Evolutionary conservation across 352 stramenopile genomes (phyloP).

Genomic region (Pilasporangium apinafurcum): DNA sequence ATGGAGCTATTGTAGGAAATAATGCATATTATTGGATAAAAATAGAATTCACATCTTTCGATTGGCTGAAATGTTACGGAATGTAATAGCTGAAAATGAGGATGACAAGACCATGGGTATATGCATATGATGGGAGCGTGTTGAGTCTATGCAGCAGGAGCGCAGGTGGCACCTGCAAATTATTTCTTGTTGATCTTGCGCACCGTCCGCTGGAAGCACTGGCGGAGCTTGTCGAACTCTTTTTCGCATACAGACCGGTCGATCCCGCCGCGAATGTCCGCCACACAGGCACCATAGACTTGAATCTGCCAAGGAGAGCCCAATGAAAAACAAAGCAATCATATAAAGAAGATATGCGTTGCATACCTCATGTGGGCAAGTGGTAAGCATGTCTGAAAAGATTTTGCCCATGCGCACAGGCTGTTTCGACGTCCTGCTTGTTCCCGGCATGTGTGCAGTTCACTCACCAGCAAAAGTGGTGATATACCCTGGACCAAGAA

Average conservation of each 20-base stretch:
- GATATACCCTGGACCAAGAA: background rate
- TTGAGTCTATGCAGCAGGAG: background rate
- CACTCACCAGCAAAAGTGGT: background rate
- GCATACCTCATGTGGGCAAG: conserved; percentile 60
- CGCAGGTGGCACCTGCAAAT: background rate
- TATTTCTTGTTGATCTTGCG: conserved; percentile 25
- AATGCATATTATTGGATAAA: conserved; percentile 2
- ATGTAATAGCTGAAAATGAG: background rate
- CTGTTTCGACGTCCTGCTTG: conserved; percentile 10
- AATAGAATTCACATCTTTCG: background rate
- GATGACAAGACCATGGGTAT: background rate
- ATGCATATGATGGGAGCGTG: background rate
- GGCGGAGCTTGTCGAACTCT: conserved; percentile 69
- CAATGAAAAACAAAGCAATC: background rate
- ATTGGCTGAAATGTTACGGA: conserved; percentile 1
- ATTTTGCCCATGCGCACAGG: conserved; percentile 56
- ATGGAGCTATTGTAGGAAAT: too few species aligned
- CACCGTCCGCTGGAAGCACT: conserved; percentile 54
- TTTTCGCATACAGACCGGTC: conserved; percentile 45
- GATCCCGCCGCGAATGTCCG: conserved; percentile 47
- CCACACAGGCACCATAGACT: conserved; percentile 76
- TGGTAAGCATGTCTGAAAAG: conserved; percentile 60
- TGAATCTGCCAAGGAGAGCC: conserved; percentile 35
- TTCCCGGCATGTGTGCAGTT: background rate
- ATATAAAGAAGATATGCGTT: background rate